phyloP scores from a whole-genome alignment of 805 yeast genomes.

The Alloascoidea hylecoeti region DNA sequence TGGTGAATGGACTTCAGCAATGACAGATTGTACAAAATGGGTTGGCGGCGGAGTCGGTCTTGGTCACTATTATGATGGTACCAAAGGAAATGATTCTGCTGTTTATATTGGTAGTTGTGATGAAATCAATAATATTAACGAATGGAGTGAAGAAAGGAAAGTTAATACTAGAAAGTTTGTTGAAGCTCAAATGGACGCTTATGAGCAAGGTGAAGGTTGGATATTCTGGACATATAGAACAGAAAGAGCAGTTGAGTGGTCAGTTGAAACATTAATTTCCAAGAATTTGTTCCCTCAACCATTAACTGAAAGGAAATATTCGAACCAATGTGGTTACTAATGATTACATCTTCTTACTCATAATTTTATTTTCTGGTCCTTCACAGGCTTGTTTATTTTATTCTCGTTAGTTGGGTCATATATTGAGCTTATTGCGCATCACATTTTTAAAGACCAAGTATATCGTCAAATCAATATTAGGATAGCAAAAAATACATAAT shows the following conservation, averaged over 20 bases:
- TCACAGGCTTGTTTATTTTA: too few species aligned
- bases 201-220: conserved; percentile 71
- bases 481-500: too few species aligned
- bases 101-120: conserved; percentile 48
- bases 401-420: too few species aligned
- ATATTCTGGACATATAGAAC: conserved; percentile 92
- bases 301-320: conserved; percentile 47
- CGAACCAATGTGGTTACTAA: conserved; percentile 44
- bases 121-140: conserved; percentile 24
- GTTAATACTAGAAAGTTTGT: conserved; percentile 49
- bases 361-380: too few species aligned
- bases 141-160: conserved; percentile 50
- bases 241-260: conserved; percentile 79
- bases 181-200: conserved; percentile 88
- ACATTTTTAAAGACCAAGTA: too few species aligned
- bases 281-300: conserved; percentile 74
- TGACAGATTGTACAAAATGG: conserved; percentile 86
- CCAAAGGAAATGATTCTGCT: conserved; percentile 27
- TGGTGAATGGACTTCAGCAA: conserved; percentile 89
- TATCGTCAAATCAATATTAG: too few species aligned
- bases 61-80: conserved; percentile 72
- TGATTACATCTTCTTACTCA: too few species aligned
- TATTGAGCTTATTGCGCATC: too few species aligned
- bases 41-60: conserved; percentile 77
- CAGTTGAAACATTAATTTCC: conserved; percentile 42